These are phyloP conservation scores for Leccinum barrowsii DNA, from an alignment of 768 basidiomycete species.

Conservation along the genomic window DNA sequence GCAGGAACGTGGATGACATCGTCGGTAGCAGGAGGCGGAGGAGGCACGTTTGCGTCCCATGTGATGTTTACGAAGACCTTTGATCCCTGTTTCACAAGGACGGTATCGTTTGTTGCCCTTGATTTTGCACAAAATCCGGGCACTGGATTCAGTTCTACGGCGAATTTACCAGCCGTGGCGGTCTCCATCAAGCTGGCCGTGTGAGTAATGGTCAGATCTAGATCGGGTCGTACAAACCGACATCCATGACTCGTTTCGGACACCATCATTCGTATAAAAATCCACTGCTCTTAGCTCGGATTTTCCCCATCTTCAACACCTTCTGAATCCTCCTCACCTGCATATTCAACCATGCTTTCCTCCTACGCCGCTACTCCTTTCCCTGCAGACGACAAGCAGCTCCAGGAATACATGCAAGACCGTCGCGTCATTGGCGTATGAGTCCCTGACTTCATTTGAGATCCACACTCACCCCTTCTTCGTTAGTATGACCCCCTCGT, in stretches of 20 bases:
- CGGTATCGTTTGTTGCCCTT: constrained; percentile 36
- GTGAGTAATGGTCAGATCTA: neutral
- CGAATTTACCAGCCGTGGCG: constrained; percentile 11
- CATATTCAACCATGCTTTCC: constrained; percentile 5
- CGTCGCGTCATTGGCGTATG: constrained; percentile 72
- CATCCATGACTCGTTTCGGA: neutral
- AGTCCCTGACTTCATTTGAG: constrained; percentile 17
- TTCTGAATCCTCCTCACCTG: neutral
- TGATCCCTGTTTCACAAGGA: constrained; percentile 39
- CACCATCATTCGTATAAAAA: constrained; percentile 30
- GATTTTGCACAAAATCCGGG: constrained; percentile 76
- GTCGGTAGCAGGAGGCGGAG: constrained; percentile 60
- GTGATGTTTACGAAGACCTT: constrained; percentile 78
- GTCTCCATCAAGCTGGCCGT: constrained; percentile 18
- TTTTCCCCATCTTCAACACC: neutral
- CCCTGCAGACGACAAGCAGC: constrained; percentile 60
- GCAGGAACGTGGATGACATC: constrained; percentile 52
- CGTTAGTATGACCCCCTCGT: constrained; percentile 91
- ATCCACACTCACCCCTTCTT: constrained; percentile 11
- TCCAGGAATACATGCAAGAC: constrained; percentile 76
- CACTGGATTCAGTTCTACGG: constrained; percentile 47
- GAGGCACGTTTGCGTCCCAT: constrained; percentile 65
- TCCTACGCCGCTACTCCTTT: constrained; percentile 54
- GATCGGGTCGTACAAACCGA: neutral
- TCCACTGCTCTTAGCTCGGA: neutral